Conservation (phyloP, 1,284 basidiomycete species). For the Takashimella tepidaria region DNA sequence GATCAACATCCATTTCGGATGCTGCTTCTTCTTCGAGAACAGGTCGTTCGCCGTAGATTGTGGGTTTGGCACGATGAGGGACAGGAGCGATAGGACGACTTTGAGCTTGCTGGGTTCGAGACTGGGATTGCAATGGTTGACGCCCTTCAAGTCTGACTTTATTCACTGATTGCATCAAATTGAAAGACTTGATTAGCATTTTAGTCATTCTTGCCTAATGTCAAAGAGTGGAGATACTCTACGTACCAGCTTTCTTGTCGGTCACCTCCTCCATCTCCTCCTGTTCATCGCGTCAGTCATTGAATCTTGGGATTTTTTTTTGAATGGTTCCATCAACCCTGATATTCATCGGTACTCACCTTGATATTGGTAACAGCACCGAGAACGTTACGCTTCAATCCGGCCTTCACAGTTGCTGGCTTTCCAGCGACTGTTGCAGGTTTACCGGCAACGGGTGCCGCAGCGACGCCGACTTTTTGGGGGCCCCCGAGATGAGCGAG, state of each 20-base stretch:
- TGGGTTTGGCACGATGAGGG: conserved; percentile 28
- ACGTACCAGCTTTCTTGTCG: conserved; percentile 34
- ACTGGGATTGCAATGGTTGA: conserved; percentile 31
- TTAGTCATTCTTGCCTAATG: background rate
- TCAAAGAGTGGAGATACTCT: background rate
- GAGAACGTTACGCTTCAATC: conserved; percentile 40
- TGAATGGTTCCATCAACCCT: no score
- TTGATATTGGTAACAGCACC: conserved; percentile 35
- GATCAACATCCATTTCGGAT: conserved; percentile 40
- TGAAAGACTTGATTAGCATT: background rate
- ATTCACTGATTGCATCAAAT: conserved; percentile 9
- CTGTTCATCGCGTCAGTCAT: background rate
- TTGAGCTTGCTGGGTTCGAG: conserved; percentile 18
- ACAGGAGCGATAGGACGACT: conserved; percentile 38
- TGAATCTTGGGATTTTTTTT: no score
- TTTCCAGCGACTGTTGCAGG: conserved; percentile 18
- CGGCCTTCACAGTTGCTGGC: conserved; percentile 25
- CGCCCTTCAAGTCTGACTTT: conserved; percentile 24
- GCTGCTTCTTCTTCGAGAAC: conserved; percentile 4
- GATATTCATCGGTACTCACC: no score
- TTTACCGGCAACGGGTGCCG: conserved; percentile 21
- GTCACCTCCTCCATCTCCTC: background rate
- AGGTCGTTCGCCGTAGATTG: conserved; percentile 10
- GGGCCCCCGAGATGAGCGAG: conserved; percentile 29
- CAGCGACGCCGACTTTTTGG: conserved; percentile 17